phyloP scores from a whole-genome alignment of 2,329 filamentous ascomycete species.

The Xylariaceae sp. region DNA sequence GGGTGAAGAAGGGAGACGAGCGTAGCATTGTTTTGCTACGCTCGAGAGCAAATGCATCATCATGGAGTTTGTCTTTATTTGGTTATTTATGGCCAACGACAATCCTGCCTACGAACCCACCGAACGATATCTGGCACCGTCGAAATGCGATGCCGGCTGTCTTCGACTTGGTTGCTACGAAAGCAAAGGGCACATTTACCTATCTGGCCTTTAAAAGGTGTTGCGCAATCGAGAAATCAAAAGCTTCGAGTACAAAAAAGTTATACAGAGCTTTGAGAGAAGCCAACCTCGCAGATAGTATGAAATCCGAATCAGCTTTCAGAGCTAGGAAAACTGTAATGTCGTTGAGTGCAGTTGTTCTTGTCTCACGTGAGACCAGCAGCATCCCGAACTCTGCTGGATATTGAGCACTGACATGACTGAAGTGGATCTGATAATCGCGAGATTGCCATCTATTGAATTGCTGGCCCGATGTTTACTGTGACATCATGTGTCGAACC shows the following conservation, averaged over 20 bases:
- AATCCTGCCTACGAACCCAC: conserved; percentile 24
- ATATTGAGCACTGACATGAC: not conserved
- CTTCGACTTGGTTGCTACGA: conserved; percentile 28
- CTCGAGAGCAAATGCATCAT: conserved; percentile 27
- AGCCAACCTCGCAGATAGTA: conserved; percentile 39
- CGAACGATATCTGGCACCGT: conserved; percentile 32
- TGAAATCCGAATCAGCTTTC: conserved; percentile 31
- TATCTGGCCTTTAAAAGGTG: conserved; percentile 38
- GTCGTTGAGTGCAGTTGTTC: conserved; percentile 18
- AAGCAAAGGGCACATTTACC: conserved; percentile 19
- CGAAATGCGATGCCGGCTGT: conserved; percentile 31
- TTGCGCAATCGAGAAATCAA: conserved; percentile 34
- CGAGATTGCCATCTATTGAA: conserved; percentile 1
- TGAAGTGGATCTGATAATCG: not conserved
- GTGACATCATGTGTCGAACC: conserved; percentile 17
- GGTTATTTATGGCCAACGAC: conserved; percentile 20
- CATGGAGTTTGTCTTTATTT: conserved; percentile 28
- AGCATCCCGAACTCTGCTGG: not conserved
- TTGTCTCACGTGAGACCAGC: conserved; percentile 12
- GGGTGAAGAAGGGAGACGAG: conserved; percentile 16
- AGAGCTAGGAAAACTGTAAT: conserved; percentile 25
- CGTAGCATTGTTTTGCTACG: conserved; percentile 10
- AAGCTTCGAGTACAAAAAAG: conserved; percentile 29
- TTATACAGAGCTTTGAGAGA: conserved; percentile 28
- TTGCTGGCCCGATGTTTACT: conserved; percentile 8